These are phyloP conservation scores for Penicillium manginii DNA, from an alignment of 495 filamentous ascomycete species.

Conservation along the genomic window DNA sequence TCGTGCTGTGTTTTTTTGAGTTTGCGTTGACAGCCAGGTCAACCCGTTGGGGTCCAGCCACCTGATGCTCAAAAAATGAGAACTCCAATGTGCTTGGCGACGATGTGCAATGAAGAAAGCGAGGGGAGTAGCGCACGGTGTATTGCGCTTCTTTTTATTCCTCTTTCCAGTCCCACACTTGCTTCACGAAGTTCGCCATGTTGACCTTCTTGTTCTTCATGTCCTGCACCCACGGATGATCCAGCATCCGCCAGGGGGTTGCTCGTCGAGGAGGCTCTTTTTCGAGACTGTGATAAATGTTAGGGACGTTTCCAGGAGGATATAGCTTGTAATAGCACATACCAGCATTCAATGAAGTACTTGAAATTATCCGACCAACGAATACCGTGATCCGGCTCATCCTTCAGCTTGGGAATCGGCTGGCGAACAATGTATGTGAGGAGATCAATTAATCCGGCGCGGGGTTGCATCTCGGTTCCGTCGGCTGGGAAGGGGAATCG, in stretches of 20 bases:
- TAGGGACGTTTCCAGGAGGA: constrained; percentile 4
- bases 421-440: constrained; percentile 97
- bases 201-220: constrained; percentile 96
- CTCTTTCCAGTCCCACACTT: constrained; percentile 94
- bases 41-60: constrained; percentile 47
- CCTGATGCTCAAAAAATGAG: constrained; percentile 33
- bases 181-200: constrained; percentile 86
- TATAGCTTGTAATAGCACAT: constrained; percentile 44
- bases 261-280: constrained; percentile 88
- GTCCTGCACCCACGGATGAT: constrained; percentile 97
- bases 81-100: constrained; percentile 10
- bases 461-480: constrained; percentile 86
- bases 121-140: constrained; percentile 7
- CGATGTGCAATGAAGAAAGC: constrained; percentile 23
- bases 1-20: constrained; percentile 25
- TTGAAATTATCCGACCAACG: constrained; percentile 96
- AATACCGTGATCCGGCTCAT: constrained; percentile 80
- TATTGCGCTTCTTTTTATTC: constrained; percentile 24
- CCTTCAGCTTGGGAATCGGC: constrained; percentile 93
- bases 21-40: constrained; percentile 51
- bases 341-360: constrained; percentile 99
- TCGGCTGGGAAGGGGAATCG: constrained; percentile 97
- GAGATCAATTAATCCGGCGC: constrained; percentile 89
- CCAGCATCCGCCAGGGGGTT: constrained; percentile 97
- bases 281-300: constrained; percentile 67